Evolutionary conservation across 2,329 filamentous ascomycete species (phyloP).

Genomic region (Daldinia eschscholtzii): DNA sequence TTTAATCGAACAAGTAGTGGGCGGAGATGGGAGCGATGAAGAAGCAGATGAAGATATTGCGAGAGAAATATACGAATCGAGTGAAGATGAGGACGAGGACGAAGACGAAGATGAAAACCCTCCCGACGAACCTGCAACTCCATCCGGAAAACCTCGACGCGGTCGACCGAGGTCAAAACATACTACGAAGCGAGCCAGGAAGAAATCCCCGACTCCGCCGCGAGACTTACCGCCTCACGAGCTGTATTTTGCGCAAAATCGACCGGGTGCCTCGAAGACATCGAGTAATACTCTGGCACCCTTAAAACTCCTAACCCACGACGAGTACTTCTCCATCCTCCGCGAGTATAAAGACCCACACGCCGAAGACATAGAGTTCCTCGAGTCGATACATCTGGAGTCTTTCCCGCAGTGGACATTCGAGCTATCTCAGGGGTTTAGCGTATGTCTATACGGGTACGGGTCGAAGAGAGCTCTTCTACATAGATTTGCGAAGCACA

Average conservation of each 20-base stretch:
- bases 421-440: slow-evolving; percentile 88
- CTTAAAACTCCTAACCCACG: slow-evolving; percentile 83
- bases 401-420: slow-evolving; percentile 94
- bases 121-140: slow-evolving; percentile 53
- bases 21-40: slow-evolving; percentile 75
- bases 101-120: slow-evolving; percentile 50
- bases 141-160: slow-evolving; percentile 64
- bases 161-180: slow-evolving; percentile 60
- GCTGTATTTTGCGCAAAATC: slow-evolving; percentile 93
- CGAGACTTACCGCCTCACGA: slow-evolving; percentile 88
- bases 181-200: slow-evolving; percentile 55
- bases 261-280: slow-evolving; percentile 82
- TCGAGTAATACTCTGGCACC: slow-evolving; percentile 86
- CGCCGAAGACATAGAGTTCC: slow-evolving; percentile 74
- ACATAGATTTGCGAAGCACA: slow-evolving; percentile 78
- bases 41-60: slow-evolving; percentile 78
- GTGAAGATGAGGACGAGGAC: slow-evolving; percentile 64
- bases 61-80: slow-evolving; percentile 74
- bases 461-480: slow-evolving; percentile 87
- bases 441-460: slow-evolving; percentile 91
- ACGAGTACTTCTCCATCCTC: slow-evolving; percentile 85
- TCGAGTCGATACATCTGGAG: slow-evolving; percentile 80
- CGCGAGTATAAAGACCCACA: slow-evolving; percentile 77
- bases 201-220: slow-evolving; percentile 82
- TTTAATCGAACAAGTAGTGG: slow-evolving; percentile 78